Evolutionary conservation across 805 yeast species (phyloP), one percentile per base, ranked within the genome.

Genomic region (Pichia pseudocactophila): DNA sequence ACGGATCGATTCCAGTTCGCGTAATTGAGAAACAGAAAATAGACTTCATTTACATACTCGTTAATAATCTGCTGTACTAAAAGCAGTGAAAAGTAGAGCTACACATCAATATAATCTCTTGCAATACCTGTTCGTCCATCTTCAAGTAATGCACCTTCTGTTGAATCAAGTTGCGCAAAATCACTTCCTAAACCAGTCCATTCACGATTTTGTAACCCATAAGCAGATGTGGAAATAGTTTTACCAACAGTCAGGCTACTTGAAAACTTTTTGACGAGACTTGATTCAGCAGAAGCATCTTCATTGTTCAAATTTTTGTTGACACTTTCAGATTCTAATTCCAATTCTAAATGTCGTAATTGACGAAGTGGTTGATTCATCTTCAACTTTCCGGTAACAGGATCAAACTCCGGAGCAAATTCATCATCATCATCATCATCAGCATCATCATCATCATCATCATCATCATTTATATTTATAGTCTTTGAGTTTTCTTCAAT

Each of bases 181-280:
- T 90, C 97, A 46, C 92, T 81, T 1, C 97, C 98, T 28, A 90
- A 66, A 0, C 98, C 98, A 0, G 80, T 76, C 97, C 97, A 90
- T 2, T 58, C 55, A 52, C 90, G 73, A 11, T 67, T 69, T 52
- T 87, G 95, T 40, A 90, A 66, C 47, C 72, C 73, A 7, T 70
- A 67, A 0, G 96, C 97, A 0, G 97, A 86, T 0, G 97, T 89
- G 0, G 97, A 88, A 0, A 86, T 81, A 0, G 96, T 85, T 34
- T 79, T 78, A 43, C 78, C 77, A 43, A 89, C 75, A 0, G 82
- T 70, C 4, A 89, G 70, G 2, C 79, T 64, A 41, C 72, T 64
- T 9, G 86, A 67, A 44, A 80, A 70, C 51, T 70, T 71, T 54
- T 77, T 66, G 16, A 78, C 80, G 44, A 84, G 56, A 5, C 69